A percentile compares a stretch with the other conserved stretches of the same genome.
phyloP scores from a whole-genome alignment of 2,329 filamentous ascomycete genomes.

The Aspergillus brunneoviolaceus region DNA sequence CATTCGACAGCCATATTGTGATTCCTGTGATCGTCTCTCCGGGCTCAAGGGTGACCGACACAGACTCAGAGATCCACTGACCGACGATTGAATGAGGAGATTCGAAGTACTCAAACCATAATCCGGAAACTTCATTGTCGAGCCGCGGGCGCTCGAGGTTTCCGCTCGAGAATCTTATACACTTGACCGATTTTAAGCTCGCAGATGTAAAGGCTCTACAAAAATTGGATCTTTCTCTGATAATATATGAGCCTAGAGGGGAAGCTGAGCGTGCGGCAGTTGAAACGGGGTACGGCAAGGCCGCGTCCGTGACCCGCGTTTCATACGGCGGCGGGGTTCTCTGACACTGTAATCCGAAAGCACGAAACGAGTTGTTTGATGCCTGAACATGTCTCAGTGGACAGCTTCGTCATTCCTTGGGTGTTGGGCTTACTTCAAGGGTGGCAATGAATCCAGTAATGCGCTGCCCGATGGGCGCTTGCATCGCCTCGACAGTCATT shows the following conservation, averaged over 20 bases:
- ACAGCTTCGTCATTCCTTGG: no score
- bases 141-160: not conserved
- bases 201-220: constrained; percentile 7
- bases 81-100: constrained; percentile 1
- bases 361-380: not conserved
- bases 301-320: no score
- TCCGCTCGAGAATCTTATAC: constrained; percentile 5
- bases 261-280: not conserved
- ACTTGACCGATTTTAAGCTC: not conserved
- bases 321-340: no score
- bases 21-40: constrained; percentile 5
- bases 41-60: not conserved
- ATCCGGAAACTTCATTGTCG: constrained; percentile 5
- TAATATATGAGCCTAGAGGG: not conserved
- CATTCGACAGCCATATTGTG: not conserved
- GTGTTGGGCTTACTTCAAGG: not conserved
- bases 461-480: not conserved
- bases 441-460: constrained; percentile 1
- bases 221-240: not conserved
- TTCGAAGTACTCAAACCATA: constrained; percentile 11
- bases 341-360: constrained; percentile 8
- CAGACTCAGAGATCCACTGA: constrained; percentile 8
- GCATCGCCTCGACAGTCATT: not conserved
- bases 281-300: no score
- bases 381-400: not conserved